phyloP scores from a whole-genome alignment of 2,329 filamentous ascomycete genomes.

The Microascus cirrosus region DNA sequence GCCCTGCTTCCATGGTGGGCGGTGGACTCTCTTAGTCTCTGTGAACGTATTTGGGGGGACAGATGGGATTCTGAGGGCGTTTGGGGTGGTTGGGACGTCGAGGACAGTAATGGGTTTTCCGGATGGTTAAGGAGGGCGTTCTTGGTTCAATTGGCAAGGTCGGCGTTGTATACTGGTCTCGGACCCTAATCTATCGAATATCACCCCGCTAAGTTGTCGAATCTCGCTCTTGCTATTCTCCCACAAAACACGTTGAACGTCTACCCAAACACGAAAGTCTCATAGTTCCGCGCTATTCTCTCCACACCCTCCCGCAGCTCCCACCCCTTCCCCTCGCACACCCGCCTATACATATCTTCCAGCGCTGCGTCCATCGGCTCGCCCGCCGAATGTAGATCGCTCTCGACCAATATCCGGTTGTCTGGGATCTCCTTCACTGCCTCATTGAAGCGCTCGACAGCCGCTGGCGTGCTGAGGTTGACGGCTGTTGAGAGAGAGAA shows the following conservation, averaged over 20 bases:
- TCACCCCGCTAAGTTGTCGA: not conserved
- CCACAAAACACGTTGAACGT: not conserved
- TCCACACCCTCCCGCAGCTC: conserved; percentile 56
- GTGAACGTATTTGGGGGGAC: not conserved
- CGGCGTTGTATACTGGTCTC: conserved; percentile 6
- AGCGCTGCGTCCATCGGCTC: conserved; percentile 66
- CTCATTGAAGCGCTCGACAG: conserved; percentile 38
- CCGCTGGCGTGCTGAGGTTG: conserved; percentile 47
- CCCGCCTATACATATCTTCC: conserved; percentile 61
- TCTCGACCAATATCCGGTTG: conserved; percentile 74
- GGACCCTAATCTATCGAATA: not conserved
- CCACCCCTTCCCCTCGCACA: conserved; percentile 77
- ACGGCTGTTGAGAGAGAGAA: conserved; percentile 82
- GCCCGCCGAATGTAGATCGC: conserved; percentile 78
- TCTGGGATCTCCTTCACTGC: conserved; percentile 66
- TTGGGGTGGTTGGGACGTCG: not conserved
- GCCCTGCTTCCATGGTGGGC: not conserved
- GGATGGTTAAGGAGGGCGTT: not conserved
- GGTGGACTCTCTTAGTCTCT: not conserved
- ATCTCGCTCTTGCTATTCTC: not conserved
- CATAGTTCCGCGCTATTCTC: conserved; percentile 64
- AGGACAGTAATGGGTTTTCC: not conserved
- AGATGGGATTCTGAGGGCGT: not conserved
- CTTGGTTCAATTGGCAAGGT: not conserved
- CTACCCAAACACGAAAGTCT: conserved; percentile 59